Base-by-base conservation (phyloP, 371 early-diverging fungal species). In the Actinomucor elegans region DNA sequence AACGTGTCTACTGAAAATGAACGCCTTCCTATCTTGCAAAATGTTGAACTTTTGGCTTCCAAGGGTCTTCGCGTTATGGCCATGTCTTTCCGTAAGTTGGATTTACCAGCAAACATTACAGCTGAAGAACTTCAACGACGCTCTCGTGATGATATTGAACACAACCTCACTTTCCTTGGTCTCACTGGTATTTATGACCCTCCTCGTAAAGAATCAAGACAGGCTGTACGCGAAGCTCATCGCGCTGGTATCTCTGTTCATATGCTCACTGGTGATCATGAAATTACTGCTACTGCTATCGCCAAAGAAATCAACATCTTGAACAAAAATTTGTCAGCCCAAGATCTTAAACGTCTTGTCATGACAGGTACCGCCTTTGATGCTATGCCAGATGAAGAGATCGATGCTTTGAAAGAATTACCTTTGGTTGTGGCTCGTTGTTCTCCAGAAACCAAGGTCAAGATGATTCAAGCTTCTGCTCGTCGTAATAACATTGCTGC, bases 181-280 rank as follows among this genome's bases (percentile, higher is more conserved):
- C 73, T 97, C 8, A 89, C 92, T 41, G 96, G 94, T 31, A 83
- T 97, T 43, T 90, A 92, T 54, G 98, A 95, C 63, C 96, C 96
- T 23, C 94, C 96, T 18, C 86, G 90, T 6, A 71, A 80, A 8
- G 89, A 89, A 67, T 83, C 85, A 0, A 56, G 80, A 33, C 77
- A 77, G 3, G 92, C 93, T 43, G 93, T 96, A 14, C 65, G 80
- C 57, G 85, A 90, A 60, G 94, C 95, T 48, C 86, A 93, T 46
- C 68, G 71, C 17, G 96, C 97, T 5, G 97, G 97, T 20, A 94
- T 97, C 68, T 80, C 83, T 20, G 95, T 96, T 21, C 85, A 90
- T 52, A 96, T 97, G 94, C 79, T 96, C 26, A 96, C 97, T 2
- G 97, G 96, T 20, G 96, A 97, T 59, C 95, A 96, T 57, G 85